Percentiles rank a stretch among this genome's conserved stretches.
Conservation (phyloP, 176 grass and related monocot species). For the Secale cereale region DNA sequence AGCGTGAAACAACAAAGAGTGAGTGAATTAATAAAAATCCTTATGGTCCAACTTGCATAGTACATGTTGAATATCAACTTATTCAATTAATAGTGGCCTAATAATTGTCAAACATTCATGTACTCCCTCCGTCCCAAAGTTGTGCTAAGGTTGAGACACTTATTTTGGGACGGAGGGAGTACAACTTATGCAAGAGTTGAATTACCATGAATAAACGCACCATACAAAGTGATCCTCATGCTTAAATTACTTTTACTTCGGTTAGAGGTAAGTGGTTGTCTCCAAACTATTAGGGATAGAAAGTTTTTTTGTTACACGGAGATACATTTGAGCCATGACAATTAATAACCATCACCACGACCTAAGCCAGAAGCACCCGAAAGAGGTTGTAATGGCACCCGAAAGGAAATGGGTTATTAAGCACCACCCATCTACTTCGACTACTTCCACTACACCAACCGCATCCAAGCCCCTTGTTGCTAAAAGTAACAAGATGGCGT, state of each 20-base stretch:
- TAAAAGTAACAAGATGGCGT: no score
- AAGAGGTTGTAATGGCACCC: no score
- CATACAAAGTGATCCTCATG: background rate
- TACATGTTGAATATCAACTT: background rate
- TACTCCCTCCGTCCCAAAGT: no score
- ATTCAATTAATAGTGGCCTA: background rate
- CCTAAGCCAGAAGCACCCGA: background rate
- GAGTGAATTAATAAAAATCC: background rate
- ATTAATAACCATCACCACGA: background rate
- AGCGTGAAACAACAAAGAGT: background rate
- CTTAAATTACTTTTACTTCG: conserved; percentile 1
- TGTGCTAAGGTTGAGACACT: no score
- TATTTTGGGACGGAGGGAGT: no score
- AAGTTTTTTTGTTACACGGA: background rate
- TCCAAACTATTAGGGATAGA: background rate
- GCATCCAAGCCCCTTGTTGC: no score
- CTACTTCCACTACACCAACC: no score
- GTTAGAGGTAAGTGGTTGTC: background rate
- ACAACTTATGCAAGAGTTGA: conserved; percentile 1
- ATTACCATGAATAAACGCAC: background rate
- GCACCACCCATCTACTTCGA: no score
- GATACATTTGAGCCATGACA: background rate
- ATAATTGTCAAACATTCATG: background rate
- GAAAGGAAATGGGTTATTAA: no score
- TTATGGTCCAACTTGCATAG: conserved; percentile 2